Conservation (phyloP, 176 grass and related monocot species). For the Aegilops sharonensis region DNA sequence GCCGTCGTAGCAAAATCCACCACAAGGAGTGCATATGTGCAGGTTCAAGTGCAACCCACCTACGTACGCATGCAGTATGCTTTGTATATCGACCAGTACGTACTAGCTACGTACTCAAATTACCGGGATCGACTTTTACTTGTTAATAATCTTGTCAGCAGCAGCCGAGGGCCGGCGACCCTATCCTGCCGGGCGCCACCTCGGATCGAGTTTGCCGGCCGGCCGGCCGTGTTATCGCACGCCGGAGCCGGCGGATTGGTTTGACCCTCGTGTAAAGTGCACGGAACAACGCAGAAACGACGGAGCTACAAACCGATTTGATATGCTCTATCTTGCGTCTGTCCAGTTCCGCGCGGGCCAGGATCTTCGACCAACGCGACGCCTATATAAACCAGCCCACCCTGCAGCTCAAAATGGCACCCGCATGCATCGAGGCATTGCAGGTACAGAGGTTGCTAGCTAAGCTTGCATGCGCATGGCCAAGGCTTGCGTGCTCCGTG, state of each 20-base stretch:
- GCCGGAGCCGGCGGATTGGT: background rate
- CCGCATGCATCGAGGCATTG: background rate
- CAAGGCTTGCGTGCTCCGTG: background rate
- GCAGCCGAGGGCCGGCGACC: background rate
- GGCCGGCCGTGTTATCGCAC: background rate
- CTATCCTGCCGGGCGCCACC: background rate
- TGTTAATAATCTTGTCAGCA: background rate
- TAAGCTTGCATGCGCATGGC: background rate
- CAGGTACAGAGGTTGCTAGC: background rate
- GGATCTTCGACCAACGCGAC: no score
- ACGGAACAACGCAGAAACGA: background rate
- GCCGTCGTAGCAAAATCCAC: no score
- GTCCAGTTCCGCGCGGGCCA: no score
- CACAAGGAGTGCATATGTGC: background rate
- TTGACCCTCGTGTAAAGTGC: background rate
- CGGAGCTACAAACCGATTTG: background rate
- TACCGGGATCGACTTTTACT: background rate
- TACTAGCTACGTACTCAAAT: background rate
- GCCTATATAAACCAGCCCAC: background rate
- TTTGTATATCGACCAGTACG: no score
- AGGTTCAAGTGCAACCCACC: no score
- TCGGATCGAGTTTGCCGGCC: background rate
- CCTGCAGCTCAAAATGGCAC: background rate
- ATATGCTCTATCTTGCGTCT: background rate
- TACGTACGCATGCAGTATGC: no score